These are phyloP conservation scores for Ceratobasidium sp. DNA, from an alignment of 1,284 basidiomycete species.

Conservation along the genomic window DNA sequence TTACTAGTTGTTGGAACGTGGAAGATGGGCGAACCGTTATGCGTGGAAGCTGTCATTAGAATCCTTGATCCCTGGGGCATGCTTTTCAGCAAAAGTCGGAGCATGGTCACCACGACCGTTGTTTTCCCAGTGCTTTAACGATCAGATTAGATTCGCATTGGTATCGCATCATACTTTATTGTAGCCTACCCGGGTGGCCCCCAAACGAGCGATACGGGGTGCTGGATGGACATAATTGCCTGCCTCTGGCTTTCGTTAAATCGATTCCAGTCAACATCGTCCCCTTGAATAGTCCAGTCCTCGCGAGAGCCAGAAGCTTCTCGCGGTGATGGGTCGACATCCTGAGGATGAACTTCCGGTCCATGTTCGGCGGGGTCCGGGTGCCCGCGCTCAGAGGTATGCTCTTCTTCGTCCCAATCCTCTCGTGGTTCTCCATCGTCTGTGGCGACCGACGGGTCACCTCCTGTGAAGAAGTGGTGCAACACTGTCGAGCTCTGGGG, in stretches of 20 bases:
- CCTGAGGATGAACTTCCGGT: slow-evolving; percentile 12
- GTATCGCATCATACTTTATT: background rate
- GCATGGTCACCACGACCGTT: slow-evolving; percentile 67
- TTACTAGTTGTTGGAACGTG: background rate
- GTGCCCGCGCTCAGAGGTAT: background rate
- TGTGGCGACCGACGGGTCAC: background rate
- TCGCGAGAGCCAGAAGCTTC: background rate
- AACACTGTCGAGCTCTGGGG: slow-evolving; percentile 59
- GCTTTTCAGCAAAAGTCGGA: slow-evolving; percentile 56
- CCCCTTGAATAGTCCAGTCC: slow-evolving; percentile 1
- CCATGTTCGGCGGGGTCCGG: slow-evolving; percentile 14
- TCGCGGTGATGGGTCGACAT: slow-evolving; percentile 40
- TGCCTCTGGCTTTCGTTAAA: slow-evolving; percentile 63
- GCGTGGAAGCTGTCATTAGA: slow-evolving; percentile 71
- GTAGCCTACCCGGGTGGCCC: slow-evolving; percentile 63
- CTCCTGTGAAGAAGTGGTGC: slow-evolving; percentile 57
- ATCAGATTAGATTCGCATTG: background rate
- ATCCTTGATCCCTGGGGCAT: slow-evolving; percentile 57
- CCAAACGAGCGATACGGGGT: slow-evolving; percentile 64
- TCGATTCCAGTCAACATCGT: slow-evolving; percentile 40
- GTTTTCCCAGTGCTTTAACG: slow-evolving; percentile 68
- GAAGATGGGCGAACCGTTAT: slow-evolving; percentile 59
- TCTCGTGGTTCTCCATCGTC: background rate
- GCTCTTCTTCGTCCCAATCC: background rate
- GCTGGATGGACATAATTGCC: slow-evolving; percentile 56